Percentiles rank a stretch among this genome's conserved stretches.
These are phyloP conservation scores for Tremellales sp. DNA, from an alignment of 1,284 basidiomycete species.

Conservation along the genomic window DNA sequence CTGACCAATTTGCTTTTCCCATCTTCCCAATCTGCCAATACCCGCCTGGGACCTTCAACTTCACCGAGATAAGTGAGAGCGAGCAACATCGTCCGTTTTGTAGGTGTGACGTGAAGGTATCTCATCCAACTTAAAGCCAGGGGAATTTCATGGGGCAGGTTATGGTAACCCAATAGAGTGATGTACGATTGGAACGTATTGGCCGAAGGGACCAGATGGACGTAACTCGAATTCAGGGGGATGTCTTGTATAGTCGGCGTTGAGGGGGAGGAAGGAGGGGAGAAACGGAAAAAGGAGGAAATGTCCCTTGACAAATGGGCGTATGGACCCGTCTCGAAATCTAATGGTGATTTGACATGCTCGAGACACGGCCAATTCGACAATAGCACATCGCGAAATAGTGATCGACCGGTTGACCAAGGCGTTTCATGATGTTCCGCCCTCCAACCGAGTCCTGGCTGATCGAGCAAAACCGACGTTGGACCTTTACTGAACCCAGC, in stretches of 20 bases:
- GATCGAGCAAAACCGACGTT: conserved; percentile 15
- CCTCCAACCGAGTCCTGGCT: conserved; percentile 6
- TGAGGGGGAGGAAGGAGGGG: no score
- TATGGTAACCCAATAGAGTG: conserved; percentile 57
- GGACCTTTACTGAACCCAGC: conserved; percentile 13
- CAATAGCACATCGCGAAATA: conserved; percentile 33
- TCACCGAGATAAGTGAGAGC: conserved; percentile 69
- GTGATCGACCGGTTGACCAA: conserved; percentile 26
- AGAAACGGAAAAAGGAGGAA: conserved; percentile 15
- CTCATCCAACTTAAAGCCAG: conserved; percentile 75
- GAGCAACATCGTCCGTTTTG: conserved; percentile 56
- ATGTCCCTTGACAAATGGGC: conserved; percentile 2
- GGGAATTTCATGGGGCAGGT: conserved; percentile 59
- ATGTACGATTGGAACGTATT: conserved; percentile 62
- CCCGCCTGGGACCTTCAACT: conserved; percentile 58
- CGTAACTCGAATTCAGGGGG: conserved; percentile 8
- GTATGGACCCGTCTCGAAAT: conserved; percentile 11
- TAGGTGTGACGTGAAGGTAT: conserved; percentile 56
- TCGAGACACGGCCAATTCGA: conserved; percentile 36
- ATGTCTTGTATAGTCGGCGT: neutral
- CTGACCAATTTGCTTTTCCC: conserved; percentile 27
- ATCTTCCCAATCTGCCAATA: conserved; percentile 53
- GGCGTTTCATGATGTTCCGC: conserved; percentile 18
- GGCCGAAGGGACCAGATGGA: conserved; percentile 54
- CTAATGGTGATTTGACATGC: conserved; percentile 27